Base-by-base conservation (phyloP, 176 grass and related monocot genomes). In the Dactylis glomerata region DNA sequence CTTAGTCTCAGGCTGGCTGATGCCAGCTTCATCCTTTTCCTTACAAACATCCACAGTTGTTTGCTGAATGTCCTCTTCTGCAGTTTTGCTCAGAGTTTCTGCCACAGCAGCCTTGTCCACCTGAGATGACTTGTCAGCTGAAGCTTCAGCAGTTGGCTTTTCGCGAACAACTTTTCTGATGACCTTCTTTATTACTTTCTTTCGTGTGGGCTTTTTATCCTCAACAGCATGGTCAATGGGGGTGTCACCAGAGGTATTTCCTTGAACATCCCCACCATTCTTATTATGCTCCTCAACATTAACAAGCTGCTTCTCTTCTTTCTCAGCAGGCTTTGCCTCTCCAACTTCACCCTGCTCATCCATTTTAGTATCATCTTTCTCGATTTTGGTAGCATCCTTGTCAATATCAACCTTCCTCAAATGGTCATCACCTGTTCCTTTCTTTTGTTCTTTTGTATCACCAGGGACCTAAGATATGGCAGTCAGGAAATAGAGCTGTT, bases 141-240 rank as follows among this genome's bases (percentile, higher is more conserved):
- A 80, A 84, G 47, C 76, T 79, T 79, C 75, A 19, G 40, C 40
- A 73, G n/a, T 82, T 81, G 56, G 78, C 49, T 90, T 87, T 55
- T 90, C 86, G 44, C 37, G 46, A 69, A 73, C 65, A 55, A 82
- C 54, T 69, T 89, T 91, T 86, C 88, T 91, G 68, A 94, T 76
- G n/a, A 94, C 83, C 82, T 88, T 90, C 74, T 85, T 91, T 32
- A 94, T 68, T 34, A 91, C 83, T 86, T 94, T 94, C 83, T 84
- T 91, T 75, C 86, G 91, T 0, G 62, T 84, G 10, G 80, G 54
- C 76, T 91, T 94, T 83, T 91, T 81, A 74, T 51, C 57, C 23
- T 84, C 42, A 28, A 55, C 33, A 3, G 49, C 69, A 64, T 41
- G 46, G 24, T 86, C 86, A 68, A 81, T 9, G 23, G 82, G 46